These are phyloP conservation scores for Stagonosporopsis cucurbitacearum DNA, from an alignment of 2,329 filamentous ascomycete species.

Conservation along the genomic window DNA sequence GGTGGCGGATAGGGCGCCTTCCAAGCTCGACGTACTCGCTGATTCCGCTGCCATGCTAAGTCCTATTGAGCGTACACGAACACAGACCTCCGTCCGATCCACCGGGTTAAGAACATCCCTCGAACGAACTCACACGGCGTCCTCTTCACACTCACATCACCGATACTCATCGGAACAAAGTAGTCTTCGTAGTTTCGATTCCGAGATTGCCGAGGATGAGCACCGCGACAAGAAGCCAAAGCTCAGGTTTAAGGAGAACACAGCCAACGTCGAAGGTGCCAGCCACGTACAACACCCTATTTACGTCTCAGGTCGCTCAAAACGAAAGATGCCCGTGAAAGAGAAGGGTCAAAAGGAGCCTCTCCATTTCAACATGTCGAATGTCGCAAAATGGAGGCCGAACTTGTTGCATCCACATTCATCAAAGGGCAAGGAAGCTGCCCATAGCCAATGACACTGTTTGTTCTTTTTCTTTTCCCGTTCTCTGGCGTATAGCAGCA, in stretches of 20 bases:
- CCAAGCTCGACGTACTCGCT: constrained; percentile 48
- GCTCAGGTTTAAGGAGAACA: constrained; percentile 46
- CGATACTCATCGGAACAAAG: constrained; percentile 45
- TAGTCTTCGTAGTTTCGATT: constrained; percentile 47
- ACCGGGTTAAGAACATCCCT: constrained; percentile 18
- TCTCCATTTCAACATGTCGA: constrained; percentile 48
- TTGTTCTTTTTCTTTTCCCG: not conserved
- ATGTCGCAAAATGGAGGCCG: constrained; percentile 45
- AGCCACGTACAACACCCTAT: constrained; percentile 39
- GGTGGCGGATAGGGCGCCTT: constrained; percentile 46
- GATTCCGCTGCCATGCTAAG: constrained; percentile 47
- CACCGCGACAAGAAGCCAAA: constrained; percentile 52
- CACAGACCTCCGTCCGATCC: constrained; percentile 17
- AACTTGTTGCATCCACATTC: constrained; percentile 42
- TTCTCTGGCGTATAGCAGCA: constrained; percentile 28
- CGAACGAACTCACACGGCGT: constrained; percentile 11
- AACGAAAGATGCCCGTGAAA: constrained; percentile 50
- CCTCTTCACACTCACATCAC: constrained; percentile 26
- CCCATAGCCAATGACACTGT: constrained; percentile 22
- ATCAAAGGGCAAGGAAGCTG: constrained; percentile 46
- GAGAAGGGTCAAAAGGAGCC: constrained; percentile 50
- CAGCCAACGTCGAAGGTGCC: constrained; percentile 38
- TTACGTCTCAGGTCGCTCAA: constrained; percentile 51
- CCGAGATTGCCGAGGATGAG: constrained; percentile 47
- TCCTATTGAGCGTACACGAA: constrained; percentile 41